Conservation (phyloP, 2,329 filamentous ascomycete genomes). For the Aspergillus unguis region DNA sequence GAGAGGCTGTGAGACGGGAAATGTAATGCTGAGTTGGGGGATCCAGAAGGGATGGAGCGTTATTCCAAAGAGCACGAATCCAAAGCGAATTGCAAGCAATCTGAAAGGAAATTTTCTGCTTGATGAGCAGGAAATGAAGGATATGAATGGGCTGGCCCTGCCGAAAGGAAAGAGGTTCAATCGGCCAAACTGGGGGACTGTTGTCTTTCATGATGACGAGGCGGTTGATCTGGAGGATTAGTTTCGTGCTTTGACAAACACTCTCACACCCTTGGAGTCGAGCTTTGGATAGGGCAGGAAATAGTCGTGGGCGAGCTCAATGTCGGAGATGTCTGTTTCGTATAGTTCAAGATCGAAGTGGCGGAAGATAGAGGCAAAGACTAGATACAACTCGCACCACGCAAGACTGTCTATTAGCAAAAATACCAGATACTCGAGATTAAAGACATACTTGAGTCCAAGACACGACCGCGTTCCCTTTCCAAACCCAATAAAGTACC, state of each 20-base stretch:
- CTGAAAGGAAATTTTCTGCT: conserved; percentile 2
- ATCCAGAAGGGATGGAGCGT: conserved; percentile 10
- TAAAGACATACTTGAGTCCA: conserved; percentile 1
- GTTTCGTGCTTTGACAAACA: not conserved
- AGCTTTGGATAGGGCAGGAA: conserved; percentile 2
- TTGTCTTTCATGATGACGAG: conserved; percentile 5
- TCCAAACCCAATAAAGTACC: conserved; percentile 6
- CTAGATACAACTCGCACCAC: conserved; percentile 4
- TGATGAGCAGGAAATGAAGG: not conserved
- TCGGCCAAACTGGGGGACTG: conserved; percentile 4
- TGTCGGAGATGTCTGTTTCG: conserved; percentile 3
- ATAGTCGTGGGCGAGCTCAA: conserved; percentile 6
- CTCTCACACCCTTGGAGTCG: conserved; percentile 3
- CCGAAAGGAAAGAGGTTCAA: conserved; percentile 6
- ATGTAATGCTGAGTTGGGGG: conserved; percentile 8
- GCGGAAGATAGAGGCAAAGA: conserved; percentile 2
- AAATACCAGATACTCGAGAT: not conserved
- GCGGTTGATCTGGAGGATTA: conserved; percentile 1
- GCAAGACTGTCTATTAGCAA: not conserved
- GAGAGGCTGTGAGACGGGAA: conserved; percentile 1
- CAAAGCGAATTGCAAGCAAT: conserved; percentile 4
- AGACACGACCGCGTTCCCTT: conserved; percentile 5
- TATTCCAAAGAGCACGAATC: conserved; percentile 8
- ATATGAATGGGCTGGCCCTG: not conserved
- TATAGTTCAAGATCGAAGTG: conserved; percentile 4